These are phyloP conservation scores for Mycena venus DNA, from an alignment of 768 basidiomycete genomes.

Conservation along the genomic window DNA sequence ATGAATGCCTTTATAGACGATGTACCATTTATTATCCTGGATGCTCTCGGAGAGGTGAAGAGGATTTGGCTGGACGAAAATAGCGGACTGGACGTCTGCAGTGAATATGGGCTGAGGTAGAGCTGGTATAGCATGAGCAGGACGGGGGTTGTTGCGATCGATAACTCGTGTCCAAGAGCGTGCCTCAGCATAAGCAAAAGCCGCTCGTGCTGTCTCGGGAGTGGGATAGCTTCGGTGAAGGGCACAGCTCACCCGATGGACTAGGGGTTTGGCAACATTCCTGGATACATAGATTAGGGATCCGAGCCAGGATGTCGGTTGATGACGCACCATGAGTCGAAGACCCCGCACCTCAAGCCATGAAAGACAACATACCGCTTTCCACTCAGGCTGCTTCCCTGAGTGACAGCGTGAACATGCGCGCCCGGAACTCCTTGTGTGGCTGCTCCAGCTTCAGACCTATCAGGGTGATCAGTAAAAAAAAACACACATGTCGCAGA, in stretches of 20 bases:
- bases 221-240: constrained; percentile 2
- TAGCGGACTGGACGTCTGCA: neutral
- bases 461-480: too few species aligned
- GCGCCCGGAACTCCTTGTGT: too few species aligned
- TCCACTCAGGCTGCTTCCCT: too few species aligned
- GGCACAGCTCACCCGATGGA: constrained; percentile 5
- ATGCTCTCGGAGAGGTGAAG: neutral
- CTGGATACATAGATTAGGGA: neutral
- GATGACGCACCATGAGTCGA: neutral
- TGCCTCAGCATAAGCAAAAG: neutral
- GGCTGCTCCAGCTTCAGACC: too few species aligned
- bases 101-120: neutral
- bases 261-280: neutral
- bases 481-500: too few species aligned
- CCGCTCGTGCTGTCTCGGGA: neutral
- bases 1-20: constrained; percentile 5
- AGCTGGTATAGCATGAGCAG: neutral
- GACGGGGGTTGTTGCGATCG: neutral
- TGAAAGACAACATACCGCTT: neutral
- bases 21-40: neutral
- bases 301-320: neutral
- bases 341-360: neutral
- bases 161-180: neutral
- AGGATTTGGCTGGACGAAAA: neutral
- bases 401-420: too few species aligned